Evolutionary conservation across 2,329 filamentous ascomycete species (phyloP), one percentile per base, ranked within the genome.

Genomic region (Verticillium klebahnii): DNA sequence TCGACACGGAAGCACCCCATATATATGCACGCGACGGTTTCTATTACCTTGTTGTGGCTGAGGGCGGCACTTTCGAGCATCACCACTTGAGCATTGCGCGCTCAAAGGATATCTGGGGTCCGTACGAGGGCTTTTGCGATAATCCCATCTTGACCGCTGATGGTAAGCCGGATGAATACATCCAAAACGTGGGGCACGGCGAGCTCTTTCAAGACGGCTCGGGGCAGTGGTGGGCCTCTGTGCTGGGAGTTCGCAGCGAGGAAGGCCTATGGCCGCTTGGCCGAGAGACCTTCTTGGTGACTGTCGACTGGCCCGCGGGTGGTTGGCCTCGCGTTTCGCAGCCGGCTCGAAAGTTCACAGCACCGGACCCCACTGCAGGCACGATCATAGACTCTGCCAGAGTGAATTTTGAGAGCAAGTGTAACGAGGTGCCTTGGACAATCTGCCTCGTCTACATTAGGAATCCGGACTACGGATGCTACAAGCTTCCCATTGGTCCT

Each of bases 111-210:
- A 63, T 72, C 36, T 69, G 40, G 60, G 73, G 70, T 5, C 73
- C 72, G 2, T 74, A 70, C 59, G 68, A 71, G 60, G 12, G 31
- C 31, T 36, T 12, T 4, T 31, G 37, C 17, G 15, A 23, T 12
- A 74, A 74, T 61, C 73, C 72, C 2, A 73, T 82, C 3, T 66
- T 84, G 23, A 81, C 77, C 0, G 79, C 78, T n/a, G 73, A 73
- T 6, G 78, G 80, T 37, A 79, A 76, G 0, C 29, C 29, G 29
- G 75, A 74, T 0, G 72, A 67, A 34, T 79, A 78, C 60, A 79
- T 79, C 58, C 83, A 86, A 66, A 82, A 82, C 1, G 77, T 84
- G 0, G 84, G 84, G 0, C 84, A 87, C 58, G 80, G 81, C 1
- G 84, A 87, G 63, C 63, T 86, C 2, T 85, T 86, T 62, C 78